Percentiles rank a stretch among this genome's conserved stretches.
phyloP scores from a whole-genome alignment of 75 land plant species.

The Chamaecyparis obtusa region DNA sequence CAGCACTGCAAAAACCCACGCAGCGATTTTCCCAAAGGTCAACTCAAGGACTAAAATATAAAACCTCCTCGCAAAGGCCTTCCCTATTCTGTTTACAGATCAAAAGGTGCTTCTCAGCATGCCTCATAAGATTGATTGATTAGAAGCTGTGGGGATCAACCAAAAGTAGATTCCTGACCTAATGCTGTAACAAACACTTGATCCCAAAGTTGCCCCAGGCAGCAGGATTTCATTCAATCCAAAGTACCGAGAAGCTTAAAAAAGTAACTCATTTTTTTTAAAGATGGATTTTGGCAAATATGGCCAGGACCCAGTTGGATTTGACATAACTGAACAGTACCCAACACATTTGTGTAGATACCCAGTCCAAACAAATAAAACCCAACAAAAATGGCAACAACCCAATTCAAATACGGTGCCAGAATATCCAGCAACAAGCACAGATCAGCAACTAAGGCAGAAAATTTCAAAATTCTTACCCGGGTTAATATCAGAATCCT shows the following conservation, averaged over 20 bases:
- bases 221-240: background rate
- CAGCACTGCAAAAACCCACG: background rate
- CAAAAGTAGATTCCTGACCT: conserved; percentile 9
- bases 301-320: background rate
- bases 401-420: background rate
- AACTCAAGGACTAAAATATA: background rate
- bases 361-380: background rate
- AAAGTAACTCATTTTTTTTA: background rate
- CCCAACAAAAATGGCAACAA: background rate
- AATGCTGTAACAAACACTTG: background rate
- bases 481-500: background rate
- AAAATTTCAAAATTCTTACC: background rate
- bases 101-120: background rate
- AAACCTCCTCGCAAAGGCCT: background rate
- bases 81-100: background rate
- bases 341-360: background rate
- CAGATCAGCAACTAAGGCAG: background rate
- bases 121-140: background rate
- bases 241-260: background rate
- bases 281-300: conserved; percentile 1
- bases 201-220: conserved; percentile 3
- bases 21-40: background rate
- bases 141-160: background rate
- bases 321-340: background rate
- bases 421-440: background rate